Evolutionary conservation across 306 rosid species (phyloP).

Genomic region (Ammopiptanthus mongolicus): DNA sequence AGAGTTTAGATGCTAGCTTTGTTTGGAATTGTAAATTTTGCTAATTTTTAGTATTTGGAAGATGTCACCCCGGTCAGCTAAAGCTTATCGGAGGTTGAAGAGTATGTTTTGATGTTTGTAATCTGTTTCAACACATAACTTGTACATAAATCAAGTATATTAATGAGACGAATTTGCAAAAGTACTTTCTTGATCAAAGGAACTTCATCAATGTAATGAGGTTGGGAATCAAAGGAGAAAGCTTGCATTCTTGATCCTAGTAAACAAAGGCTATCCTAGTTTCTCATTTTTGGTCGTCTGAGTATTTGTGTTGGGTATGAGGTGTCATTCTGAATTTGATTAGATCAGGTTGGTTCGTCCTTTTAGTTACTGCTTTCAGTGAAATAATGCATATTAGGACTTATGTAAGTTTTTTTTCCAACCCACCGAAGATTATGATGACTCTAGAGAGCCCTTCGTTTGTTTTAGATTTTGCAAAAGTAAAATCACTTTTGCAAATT

Average conservation of each 20-base stretch:
- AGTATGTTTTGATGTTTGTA: conserved; percentile 32
- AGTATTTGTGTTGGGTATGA: not conserved
- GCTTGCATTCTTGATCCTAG: not conserved
- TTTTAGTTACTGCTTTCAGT: not conserved
- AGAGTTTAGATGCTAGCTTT: conserved; percentile 30
- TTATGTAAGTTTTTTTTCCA: too few relatives aligned
- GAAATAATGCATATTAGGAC: not conserved
- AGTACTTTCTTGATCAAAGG: not conserved
- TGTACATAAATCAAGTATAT: conserved; percentile 60
- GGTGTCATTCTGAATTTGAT: not conserved
- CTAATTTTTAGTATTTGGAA: conserved; percentile 36
- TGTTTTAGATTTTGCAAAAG: too few relatives aligned
- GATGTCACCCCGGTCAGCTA: conserved; percentile 51
- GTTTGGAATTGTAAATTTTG: conserved; percentile 52
- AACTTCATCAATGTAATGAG: not conserved
- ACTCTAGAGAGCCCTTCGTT: too few relatives aligned
- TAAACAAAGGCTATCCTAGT: not conserved
- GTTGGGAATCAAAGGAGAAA: not conserved
- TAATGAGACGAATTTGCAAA: conserved; percentile 41
- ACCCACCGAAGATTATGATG: not conserved
- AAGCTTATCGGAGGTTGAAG: conserved; percentile 59
- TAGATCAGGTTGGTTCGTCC: not conserved
- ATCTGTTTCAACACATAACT: conserved; percentile 35
- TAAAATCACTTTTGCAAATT: too few relatives aligned
- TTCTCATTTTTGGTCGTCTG: not conserved